Evolutionary conservation across 23 red algal species (phyloP), one percentile per base, ranked within the genome.

Genomic region (Agarophyton chilense): DNA sequence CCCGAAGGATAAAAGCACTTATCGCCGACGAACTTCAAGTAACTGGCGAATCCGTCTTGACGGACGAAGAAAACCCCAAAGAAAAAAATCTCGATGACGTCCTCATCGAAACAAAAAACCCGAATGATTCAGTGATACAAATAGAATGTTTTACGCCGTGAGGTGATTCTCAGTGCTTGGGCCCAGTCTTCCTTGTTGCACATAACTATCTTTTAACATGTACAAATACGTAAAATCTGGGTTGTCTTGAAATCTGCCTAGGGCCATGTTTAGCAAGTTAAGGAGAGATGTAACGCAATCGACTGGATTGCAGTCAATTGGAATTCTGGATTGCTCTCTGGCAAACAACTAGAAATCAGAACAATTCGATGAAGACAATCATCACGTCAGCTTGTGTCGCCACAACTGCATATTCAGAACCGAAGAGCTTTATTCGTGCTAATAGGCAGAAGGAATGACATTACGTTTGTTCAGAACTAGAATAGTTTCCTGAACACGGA

Each of bases 1-100:
- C n/a, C 9, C 68, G 68, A 22, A 74, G 68, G 25, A 74, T 74
- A 46, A 21, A 47, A 9, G 33, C 68, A 31, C 45, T 74, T 74
- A 14, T 29, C 1, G 68, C 68, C 7, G 68, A 74, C 47, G 68
- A 74, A 25, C 43, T 74, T 16, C 21, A 74, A 31, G n/a, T 74
- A 5, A 26, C 40, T 12, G 2, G 5, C n/a, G 18, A 10, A 74
- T 74, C 68, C 3, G 47, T 21, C 43, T 26, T 7, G n/a, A 74
- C 24, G 19, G 68, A 74, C 41, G 40, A 43, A 74, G 68, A 74
- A 49, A 74, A 74, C 18, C 68, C 9, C 26, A 25, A 10, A 1
- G 41, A 74, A 6, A 33, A 26, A 12, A 39, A 74, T 12, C 68
- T 74, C 47, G 68, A 74, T 28, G 21, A 49, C 40, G 14, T 74